Evolutionary conservation across 345 rosid species (phyloP).

Genomic region (Aquilaria yunnanensis): DNA sequence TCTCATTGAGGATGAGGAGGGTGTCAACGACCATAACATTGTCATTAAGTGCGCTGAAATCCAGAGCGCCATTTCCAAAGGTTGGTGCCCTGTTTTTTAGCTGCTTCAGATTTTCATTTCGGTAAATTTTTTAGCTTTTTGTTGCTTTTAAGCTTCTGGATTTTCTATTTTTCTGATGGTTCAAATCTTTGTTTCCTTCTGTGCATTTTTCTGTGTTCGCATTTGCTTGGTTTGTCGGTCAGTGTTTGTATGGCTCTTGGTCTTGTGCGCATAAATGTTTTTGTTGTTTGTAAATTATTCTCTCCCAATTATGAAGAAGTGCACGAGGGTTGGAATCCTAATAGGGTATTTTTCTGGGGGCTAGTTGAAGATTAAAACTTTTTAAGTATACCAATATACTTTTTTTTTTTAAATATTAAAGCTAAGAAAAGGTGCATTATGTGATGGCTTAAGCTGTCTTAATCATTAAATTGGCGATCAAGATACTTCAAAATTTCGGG

Average conservation of each 20-base stretch:
- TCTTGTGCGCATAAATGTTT: not conserved
- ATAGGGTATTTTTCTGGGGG: not conserved
- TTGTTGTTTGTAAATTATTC: not conserved
- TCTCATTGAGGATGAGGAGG: constrained; percentile 93
- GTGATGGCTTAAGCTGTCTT: not conserved
- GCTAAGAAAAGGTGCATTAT: not conserved
- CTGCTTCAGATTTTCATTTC: not conserved
- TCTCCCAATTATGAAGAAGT: not conserved
- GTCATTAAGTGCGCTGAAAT: constrained; percentile 87
- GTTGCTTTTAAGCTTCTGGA: not conserved
- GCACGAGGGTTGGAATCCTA: constrained; percentile 3
- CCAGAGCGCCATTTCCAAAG: constrained; percentile 81
- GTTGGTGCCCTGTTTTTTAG: constrained; percentile 17
- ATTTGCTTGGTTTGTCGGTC: not conserved
- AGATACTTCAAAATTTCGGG: no score
- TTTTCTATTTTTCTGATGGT: not conserved
- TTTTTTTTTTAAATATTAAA: not conserved
- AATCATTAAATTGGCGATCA: not conserved
- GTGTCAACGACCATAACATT: constrained; percentile 71
- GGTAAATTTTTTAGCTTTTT: not conserved
- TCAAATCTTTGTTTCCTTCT: constrained; percentile 6
- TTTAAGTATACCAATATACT: not conserved
- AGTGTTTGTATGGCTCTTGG: not conserved
- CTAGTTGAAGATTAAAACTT: not conserved
- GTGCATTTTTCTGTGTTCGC: not conserved